A percentile compares a stretch with the other conserved stretches of the same genome.
Evolutionary conservation across 2,329 filamentous ascomycete genomes (phyloP).

Genomic region (Phialophora verrucosa): DNA sequence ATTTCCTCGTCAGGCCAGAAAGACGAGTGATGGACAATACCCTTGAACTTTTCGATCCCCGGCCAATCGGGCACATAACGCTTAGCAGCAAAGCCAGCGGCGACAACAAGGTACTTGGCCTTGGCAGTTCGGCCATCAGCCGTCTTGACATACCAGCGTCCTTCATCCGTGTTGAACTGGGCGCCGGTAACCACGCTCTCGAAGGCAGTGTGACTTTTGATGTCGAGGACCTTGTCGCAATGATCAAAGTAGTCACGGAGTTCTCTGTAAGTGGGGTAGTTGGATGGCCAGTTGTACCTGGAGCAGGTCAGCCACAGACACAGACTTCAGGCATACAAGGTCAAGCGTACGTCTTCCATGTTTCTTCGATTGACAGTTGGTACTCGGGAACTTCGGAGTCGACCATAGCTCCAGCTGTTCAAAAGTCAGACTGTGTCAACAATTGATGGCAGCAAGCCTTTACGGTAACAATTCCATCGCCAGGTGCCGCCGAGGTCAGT

Average conservation of each 20-base stretch:
- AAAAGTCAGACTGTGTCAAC: background rate
- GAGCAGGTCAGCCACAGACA: slow-evolving; percentile 40
- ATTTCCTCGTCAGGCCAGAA: slow-evolving; percentile 64
- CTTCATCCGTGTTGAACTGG: slow-evolving; percentile 46
- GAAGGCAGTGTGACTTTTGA: slow-evolving; percentile 56
- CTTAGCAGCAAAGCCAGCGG: slow-evolving; percentile 61
- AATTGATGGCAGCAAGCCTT: background rate
- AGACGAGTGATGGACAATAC: slow-evolving; percentile 65
- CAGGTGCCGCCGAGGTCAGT: slow-evolving; percentile 50
- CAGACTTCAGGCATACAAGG: background rate
- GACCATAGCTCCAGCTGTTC: slow-evolving; percentile 37
- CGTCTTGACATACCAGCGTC: slow-evolving; percentile 54
- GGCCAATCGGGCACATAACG: slow-evolving; percentile 58
- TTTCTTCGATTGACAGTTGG: slow-evolving; percentile 54
- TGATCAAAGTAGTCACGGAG: slow-evolving; percentile 51
- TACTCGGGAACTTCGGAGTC: slow-evolving; percentile 56
- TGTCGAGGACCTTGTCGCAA: slow-evolving; percentile 48
- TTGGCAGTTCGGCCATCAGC: slow-evolving; percentile 49
- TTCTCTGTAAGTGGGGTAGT: slow-evolving; percentile 50
- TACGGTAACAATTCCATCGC: slow-evolving; percentile 47
- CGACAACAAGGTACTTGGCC: slow-evolving; percentile 54
- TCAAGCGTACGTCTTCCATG: slow-evolving; percentile 49
- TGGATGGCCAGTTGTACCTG: slow-evolving; percentile 56
- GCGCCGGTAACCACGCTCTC: slow-evolving; percentile 52
- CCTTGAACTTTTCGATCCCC: slow-evolving; percentile 65